These are phyloP conservation scores for Solanum hybrid DNA, from an alignment of 305 asterid species.

Conservation along the genomic window DNA sequence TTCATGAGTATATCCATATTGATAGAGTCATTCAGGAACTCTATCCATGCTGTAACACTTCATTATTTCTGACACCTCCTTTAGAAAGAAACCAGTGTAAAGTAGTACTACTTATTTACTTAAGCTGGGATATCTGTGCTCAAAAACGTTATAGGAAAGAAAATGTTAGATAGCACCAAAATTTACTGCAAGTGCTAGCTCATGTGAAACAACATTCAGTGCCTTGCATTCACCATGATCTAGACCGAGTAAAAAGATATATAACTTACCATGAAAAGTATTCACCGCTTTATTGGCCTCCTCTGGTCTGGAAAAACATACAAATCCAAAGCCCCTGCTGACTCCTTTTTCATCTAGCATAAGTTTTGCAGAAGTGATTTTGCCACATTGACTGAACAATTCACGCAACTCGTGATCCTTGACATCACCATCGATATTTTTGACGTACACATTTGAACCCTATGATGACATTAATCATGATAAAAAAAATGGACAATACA, in stretches of 20 bases:
- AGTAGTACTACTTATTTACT: neutral
- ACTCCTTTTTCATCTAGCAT: slow-evolving; percentile 79
- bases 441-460: slow-evolving; percentile 80
- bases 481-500: neutral
- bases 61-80: neutral
- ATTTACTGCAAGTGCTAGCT: neutral
- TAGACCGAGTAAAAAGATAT: neutral
- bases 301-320: slow-evolving; percentile 73
- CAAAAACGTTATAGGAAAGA: neutral
- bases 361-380: slow-evolving; percentile 65
- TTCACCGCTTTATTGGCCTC: slow-evolving; percentile 66
- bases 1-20: neutral
- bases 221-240: neutral
- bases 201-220: neutral
- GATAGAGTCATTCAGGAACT: neutral
- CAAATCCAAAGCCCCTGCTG: slow-evolving; percentile 86
- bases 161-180: neutral
- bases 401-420: slow-evolving; percentile 60
- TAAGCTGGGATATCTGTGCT: neutral
- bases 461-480: slow-evolving; percentile 9
- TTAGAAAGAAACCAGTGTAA: neutral
- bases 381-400: slow-evolving; percentile 62
- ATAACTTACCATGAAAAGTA: slow-evolving; percentile 51
- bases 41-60: neutral
- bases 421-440: slow-evolving; percentile 63